phyloP scores from a whole-genome alignment of 768 basidiomycete genomes.

The Cyclocybe cylindracea region DNA sequence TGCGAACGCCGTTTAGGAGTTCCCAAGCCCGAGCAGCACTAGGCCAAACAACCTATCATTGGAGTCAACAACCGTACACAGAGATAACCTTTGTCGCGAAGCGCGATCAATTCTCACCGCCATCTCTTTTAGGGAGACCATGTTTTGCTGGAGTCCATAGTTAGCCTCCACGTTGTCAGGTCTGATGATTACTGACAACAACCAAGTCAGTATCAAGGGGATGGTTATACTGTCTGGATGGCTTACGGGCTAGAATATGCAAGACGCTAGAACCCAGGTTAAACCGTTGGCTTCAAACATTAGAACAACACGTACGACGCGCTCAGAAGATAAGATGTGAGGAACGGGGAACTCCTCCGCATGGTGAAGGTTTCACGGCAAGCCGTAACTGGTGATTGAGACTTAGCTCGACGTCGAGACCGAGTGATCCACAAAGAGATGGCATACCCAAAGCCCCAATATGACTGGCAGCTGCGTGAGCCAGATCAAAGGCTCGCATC shows the following conservation, averaged over 20 bases:
- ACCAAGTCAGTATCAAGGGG: slow-evolving; percentile 10
- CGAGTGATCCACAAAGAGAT: neutral
- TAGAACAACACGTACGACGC: slow-evolving; percentile 57
- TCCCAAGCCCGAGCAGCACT: slow-evolving; percentile 68
- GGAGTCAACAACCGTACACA: slow-evolving; percentile 9
- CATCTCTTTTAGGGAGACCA: slow-evolving; percentile 66
- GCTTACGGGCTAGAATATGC: slow-evolving; percentile 74
- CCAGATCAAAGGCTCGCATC: slow-evolving; percentile 72
- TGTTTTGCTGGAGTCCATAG: slow-evolving; percentile 63
- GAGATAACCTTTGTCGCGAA: neutral
- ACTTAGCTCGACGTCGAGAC: neutral
- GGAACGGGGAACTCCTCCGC: slow-evolving; percentile 60
- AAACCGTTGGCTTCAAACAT: slow-evolving; percentile 7
- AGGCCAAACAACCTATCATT: slow-evolving; percentile 63
- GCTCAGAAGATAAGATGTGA: slow-evolving; percentile 69
- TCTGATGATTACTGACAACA: slow-evolving; percentile 60
- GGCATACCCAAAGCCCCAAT: slow-evolving; percentile 62
- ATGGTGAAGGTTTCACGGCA: slow-evolving; percentile 66
- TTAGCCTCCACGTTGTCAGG: slow-evolving; percentile 72
- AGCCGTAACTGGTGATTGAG: slow-evolving; percentile 45
- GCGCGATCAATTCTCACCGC: slow-evolving; percentile 42
- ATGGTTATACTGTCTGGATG: neutral
- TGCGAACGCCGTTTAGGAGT: slow-evolving; percentile 65
- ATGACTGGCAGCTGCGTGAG: slow-evolving; percentile 72
- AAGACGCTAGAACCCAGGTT: slow-evolving; percentile 55